Percentiles rank a stretch among this genome's conserved stretches.
Evolutionary conservation across 164 flowering plant species (phyloP).

Genomic region (Taxillus chinensis): DNA sequence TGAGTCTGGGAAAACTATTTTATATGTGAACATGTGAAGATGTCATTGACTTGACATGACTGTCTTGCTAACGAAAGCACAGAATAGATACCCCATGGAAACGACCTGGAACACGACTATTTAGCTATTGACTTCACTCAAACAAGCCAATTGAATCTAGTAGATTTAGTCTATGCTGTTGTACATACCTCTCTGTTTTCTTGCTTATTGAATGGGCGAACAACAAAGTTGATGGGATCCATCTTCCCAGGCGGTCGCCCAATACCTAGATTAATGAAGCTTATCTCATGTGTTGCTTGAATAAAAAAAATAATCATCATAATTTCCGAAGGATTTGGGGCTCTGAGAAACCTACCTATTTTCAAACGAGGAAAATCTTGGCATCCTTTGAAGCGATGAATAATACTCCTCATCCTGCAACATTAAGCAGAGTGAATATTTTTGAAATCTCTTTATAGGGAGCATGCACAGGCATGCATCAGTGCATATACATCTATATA

Average conservation of each 20-base stretch:
- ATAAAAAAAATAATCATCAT: neutral
- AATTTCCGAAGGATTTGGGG: neutral
- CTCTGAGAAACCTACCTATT: constrained; percentile 40
- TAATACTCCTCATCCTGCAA: constrained; percentile 82
- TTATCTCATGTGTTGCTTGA: neutral
- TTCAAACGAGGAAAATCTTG: constrained; percentile 82
- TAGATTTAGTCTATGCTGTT: neutral
- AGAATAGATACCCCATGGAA: too few species aligned
- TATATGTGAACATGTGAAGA: too few species aligned
- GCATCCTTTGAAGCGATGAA: constrained; percentile 64
- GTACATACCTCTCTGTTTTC: constrained; percentile 73
- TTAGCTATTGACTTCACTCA: too few species aligned
- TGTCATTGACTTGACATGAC: neutral
- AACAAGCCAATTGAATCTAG: neutral
- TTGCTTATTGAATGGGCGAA: constrained; percentile 64
- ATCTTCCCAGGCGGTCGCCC: constrained; percentile 95
- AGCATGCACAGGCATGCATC: neutral
- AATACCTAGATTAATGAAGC: constrained; percentile 43
- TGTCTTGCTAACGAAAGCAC: neutral
- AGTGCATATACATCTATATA: too few species aligned
- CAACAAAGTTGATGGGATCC: constrained; percentile 62
- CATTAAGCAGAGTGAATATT: neutral
- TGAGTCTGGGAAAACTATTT: too few species aligned
- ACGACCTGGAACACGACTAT: too few species aligned
- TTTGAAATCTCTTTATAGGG: neutral